Percentiles rank a stretch among this genome's conserved stretches.
Conservation (phyloP, 345 rosid genomes). For the Viola odorata region DNA sequence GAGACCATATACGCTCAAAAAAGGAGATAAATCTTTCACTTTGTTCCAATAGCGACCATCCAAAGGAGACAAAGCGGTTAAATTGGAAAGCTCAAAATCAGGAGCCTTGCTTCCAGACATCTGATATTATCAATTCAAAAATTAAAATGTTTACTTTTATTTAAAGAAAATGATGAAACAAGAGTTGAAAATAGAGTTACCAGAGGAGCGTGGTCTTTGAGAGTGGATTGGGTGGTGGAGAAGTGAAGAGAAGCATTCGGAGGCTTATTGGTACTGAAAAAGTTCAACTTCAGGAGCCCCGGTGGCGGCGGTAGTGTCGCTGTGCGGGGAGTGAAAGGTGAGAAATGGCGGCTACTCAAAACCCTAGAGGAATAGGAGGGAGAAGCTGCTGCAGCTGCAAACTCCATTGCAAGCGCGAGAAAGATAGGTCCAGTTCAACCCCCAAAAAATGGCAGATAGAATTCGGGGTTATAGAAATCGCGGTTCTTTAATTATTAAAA, state of each 20-base stretch:
- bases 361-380: slow-evolving; percentile 14
- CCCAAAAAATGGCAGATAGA: too few species aligned
- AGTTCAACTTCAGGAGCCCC: background rate
- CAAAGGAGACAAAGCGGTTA: slow-evolving; percentile 83
- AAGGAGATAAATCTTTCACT: slow-evolving; percentile 81
- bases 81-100: slow-evolving; percentile 58
- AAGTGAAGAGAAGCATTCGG: slow-evolving; percentile 25
- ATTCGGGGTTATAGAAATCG: too few species aligned
- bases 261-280: background rate
- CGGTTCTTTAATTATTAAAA: too few species aligned
- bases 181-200: background rate
- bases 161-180: background rate
- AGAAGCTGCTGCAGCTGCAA: slow-evolving; percentile 10
- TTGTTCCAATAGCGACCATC: slow-evolving; percentile 91
- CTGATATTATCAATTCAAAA: slow-evolving; percentile 38
- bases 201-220: slow-evolving; percentile 10
- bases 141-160: background rate
- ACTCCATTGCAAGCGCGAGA: slow-evolving; percentile 13
- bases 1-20: slow-evolving; percentile 80
- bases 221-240: background rate
- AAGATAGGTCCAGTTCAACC: too few species aligned
- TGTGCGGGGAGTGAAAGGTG: background rate
- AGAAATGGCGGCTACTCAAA: slow-evolving; percentile 16
- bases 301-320: background rate
- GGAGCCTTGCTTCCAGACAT: slow-evolving; percentile 32